phyloP scores from a whole-genome alignment of 2,329 filamentous ascomycete genomes.

The Alternaria viburni region DNA sequence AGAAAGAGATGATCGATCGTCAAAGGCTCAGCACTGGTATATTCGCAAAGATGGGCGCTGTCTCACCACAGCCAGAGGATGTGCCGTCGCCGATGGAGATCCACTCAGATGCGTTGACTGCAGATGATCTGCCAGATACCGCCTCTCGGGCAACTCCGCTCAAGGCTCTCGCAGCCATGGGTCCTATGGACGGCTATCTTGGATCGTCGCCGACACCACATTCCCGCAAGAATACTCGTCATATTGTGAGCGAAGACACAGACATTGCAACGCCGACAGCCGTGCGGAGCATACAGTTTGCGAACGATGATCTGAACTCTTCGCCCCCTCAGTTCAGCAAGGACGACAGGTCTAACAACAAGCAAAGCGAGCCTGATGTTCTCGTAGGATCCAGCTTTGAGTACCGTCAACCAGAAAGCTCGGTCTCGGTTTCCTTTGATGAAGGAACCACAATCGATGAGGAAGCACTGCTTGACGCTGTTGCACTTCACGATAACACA shows the following conservation, averaged over 20 bases:
- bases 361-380: constrained; percentile 4
- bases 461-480: constrained; percentile 24
- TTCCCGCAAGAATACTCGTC: constrained; percentile 33
- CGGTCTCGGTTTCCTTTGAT: constrained; percentile 33
- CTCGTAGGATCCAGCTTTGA: constrained; percentile 29
- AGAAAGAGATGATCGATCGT: constrained; percentile 76
- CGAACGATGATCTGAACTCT: constrained; percentile 40
- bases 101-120: constrained; percentile 35
- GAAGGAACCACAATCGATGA: constrained; percentile 45
- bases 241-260: constrained; percentile 35
- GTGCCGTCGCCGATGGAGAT: constrained; percentile 35
- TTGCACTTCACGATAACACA: constrained; percentile 10
- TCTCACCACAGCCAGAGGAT: constrained; percentile 21
- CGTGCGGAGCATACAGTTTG: constrained; percentile 27
- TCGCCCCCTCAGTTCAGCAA: constrained; percentile 45
- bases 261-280: constrained; percentile 37
- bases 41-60: constrained; percentile 66
- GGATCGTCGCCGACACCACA: constrained; percentile 48
- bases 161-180: constrained; percentile 32
- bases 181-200: constrained; percentile 44
- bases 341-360: not conserved
- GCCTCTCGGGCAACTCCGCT: constrained; percentile 34
- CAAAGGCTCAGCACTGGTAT: constrained; percentile 70
- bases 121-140: constrained; percentile 32
- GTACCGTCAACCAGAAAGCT: constrained; percentile 20